A percentile compares a stretch with the other conserved stretches of the same genome.
Conservation (phyloP, 148 eudicot genomes). For the Rhododendron griersonianum region DNA sequence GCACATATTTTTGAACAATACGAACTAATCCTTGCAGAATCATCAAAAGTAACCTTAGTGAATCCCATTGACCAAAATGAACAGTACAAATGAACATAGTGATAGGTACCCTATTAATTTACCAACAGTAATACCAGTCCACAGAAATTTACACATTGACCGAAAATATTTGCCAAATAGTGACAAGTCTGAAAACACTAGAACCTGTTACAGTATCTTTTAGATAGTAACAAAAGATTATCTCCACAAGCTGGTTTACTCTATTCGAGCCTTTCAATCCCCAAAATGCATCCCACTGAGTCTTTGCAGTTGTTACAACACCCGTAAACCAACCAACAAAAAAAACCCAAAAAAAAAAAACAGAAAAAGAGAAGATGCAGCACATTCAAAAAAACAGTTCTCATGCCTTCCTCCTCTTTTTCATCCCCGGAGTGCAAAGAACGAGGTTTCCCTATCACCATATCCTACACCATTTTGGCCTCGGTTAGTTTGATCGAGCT, state of each 20-base stretch:
- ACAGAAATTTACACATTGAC: not conserved
- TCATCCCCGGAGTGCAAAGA: constrained; percentile 3
- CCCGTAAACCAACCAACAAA: not conserved
- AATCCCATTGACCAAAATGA: not conserved
- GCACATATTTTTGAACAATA: not conserved
- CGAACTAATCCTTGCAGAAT: too few relatives aligned
- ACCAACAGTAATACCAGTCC: not conserved
- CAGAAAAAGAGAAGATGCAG: not conserved
- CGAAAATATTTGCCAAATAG: not conserved
- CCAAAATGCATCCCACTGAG: not conserved
- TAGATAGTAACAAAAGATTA: not conserved
- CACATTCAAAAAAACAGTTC: not conserved
- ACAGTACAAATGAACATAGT: not conserved
- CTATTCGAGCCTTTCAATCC: not conserved
- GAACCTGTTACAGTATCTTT: not conserved
- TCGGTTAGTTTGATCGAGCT: constrained; percentile 10
- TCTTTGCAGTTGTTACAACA: not conserved
- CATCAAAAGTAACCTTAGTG: not conserved
- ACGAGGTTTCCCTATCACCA: not conserved
- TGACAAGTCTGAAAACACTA: not conserved
- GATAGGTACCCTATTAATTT: not conserved
- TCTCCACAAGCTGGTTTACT: not conserved
- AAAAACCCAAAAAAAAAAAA: not conserved
- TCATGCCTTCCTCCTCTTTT: constrained; percentile 23
- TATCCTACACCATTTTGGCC: not conserved